These are phyloP conservation scores for Pulveroboletus ridleyi DNA, from an alignment of 1,284 basidiomycete genomes.

Conservation along the genomic window DNA sequence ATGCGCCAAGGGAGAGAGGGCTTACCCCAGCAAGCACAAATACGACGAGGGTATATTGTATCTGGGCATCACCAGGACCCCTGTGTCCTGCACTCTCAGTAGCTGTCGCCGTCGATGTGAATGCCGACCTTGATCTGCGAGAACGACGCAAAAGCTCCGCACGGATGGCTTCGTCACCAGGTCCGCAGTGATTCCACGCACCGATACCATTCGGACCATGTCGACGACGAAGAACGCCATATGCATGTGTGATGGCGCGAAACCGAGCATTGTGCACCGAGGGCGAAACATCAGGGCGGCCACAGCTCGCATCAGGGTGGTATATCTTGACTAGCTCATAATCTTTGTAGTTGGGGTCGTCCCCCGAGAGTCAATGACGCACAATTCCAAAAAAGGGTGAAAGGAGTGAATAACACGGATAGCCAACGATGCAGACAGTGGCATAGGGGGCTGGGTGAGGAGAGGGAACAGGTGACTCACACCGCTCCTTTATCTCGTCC, in stretches of 20 bases:
- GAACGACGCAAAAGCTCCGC: conserved; percentile 48
- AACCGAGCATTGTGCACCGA: conserved; percentile 51
- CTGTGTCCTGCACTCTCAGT: background rate
- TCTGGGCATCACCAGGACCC: conserved; percentile 3
- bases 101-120: conserved; percentile 9
- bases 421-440: background rate
- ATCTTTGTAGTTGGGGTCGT: conserved; percentile 40
- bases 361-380: background rate
- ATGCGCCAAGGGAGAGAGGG: background rate
- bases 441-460: background rate
- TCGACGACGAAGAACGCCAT: conserved; percentile 44
- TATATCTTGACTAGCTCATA: conserved; percentile 60
- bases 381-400: background rate
- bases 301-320: conserved; percentile 52
- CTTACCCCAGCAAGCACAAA: conserved; percentile 30
- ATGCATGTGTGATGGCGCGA: conserved; percentile 55
- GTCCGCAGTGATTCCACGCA: conserved; percentile 16
- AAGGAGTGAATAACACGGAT: background rate
- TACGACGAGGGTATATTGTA: conserved; percentile 24
- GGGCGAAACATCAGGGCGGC: conserved; percentile 38
- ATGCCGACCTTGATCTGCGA: conserved; percentile 18
- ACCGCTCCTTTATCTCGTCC: conserved; percentile 54
- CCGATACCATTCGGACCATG: background rate
- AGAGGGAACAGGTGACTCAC: conserved; percentile 39
- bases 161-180: conserved; percentile 38